Evolutionary conservation across 139 green algal genomes (phyloP).

Genomic region (Coelastrella sp.): DNA sequence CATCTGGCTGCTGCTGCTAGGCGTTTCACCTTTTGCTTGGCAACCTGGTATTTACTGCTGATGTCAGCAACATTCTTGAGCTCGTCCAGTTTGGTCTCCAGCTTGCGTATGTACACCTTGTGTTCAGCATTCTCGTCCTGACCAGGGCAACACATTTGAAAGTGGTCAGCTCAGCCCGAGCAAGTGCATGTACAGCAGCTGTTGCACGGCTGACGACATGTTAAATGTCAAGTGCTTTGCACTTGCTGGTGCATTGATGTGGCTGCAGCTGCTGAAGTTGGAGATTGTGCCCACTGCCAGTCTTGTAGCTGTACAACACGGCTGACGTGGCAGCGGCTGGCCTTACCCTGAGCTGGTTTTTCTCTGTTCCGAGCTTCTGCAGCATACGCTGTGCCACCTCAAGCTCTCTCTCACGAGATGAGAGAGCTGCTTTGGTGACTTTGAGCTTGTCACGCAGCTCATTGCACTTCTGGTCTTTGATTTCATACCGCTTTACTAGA

Average conservation of each 20-base stretch:
- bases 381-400: slow-evolving; percentile 10
- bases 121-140: slow-evolving; percentile 30
- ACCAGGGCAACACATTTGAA: too few relatives aligned
- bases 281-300: neutral
- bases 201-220: neutral
- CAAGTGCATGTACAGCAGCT: neutral
- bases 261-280: neutral
- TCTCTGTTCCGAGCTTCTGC: slow-evolving; percentile 37
- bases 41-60: slow-evolving; percentile 1
- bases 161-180: neutral
- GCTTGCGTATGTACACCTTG: slow-evolving; percentile 22
- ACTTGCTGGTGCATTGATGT: neutral
- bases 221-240: neutral
- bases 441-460: slow-evolving; percentile 47
- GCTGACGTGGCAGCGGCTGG: neutral
- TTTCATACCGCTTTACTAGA: slow-evolving; percentile 25
- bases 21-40: slow-evolving; percentile 10
- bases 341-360: slow-evolving; percentile 23
- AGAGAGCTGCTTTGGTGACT: slow-evolving; percentile 20
- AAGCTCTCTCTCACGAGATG: slow-evolving; percentile 28
- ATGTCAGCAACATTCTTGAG: slow-evolving; percentile 19
- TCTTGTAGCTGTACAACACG: too few relatives aligned
- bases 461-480: slow-evolving; percentile 34
- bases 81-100: slow-evolving; percentile 21
- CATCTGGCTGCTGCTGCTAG: neutral